Evolutionary conservation across 257 asterid species (phyloP), one percentile per base, ranked within the genome.

Genomic region (Parsonsia alboflavescens): DNA sequence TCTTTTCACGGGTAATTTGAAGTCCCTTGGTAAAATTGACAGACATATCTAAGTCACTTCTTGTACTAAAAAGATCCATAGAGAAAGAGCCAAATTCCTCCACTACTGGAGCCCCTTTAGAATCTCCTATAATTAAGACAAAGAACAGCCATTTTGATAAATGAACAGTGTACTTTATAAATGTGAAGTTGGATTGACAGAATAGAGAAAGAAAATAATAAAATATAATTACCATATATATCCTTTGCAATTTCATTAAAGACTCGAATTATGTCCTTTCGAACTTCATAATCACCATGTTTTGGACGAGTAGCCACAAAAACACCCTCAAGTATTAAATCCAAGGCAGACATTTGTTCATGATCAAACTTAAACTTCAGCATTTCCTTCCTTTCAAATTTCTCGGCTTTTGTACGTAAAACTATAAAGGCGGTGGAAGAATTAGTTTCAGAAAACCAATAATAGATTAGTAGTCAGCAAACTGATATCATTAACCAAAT

Each of bases 21-120:
- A 68, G 82, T 46, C 71, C 79, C 63, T 80, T 62, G 74, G 76
- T 75, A 80, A 93, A 93, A 82, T 93, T 91, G 74, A 91, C 86
- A 53, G 98, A 93, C 68, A 93, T 86, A 80, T 93, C 98, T 44
- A 93, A 82, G 83, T 93, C 98, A 64, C 98, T 93, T 69, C 85
- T 82, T 41, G 78, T 74, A 78, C 84, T 87, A 73, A 93, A 93
- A 68, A 93, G 88, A 84, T 93, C 97, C 98, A 93, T 93, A 12
- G 88, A 88, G 73, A 90, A 91, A 52, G 98, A 93, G 73, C 97
- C 98, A 76, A 91, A 93, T 80, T 85, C 98, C 88, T 83, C 95
- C 79, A 93, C 88, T 21, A 78, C 81, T 21, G 97, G 98, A 78
- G 79, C 74, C 41, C 87, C 83, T 57, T 74, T 80, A 44, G 94